Conservation (phyloP, 192 early-diverging fungal genomes). For the Coemansia sp. region DNA sequence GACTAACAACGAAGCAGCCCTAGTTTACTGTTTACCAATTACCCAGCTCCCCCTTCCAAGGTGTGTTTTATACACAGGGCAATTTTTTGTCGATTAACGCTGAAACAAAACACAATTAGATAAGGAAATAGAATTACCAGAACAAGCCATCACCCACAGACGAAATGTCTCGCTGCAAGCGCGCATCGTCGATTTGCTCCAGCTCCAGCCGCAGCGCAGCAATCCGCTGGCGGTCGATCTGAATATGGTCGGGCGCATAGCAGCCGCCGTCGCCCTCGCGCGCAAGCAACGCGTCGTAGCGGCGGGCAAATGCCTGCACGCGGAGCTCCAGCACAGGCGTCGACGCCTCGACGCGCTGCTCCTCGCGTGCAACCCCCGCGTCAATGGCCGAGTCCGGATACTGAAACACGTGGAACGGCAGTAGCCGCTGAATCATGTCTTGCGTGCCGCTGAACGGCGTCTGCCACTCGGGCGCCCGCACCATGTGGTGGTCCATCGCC, state of each 20-base stretch:
- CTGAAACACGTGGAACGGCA: slow-evolving; percentile 75
- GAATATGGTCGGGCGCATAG: slow-evolving; percentile 20
- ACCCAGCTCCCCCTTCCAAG: no score
- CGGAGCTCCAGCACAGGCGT: neutral
- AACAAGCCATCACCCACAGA: slow-evolving; percentile 1
- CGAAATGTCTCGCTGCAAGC: slow-evolving; percentile 38
- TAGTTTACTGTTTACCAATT: no score
- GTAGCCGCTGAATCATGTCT: slow-evolving; percentile 60
- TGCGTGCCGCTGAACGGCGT: slow-evolving; percentile 60
- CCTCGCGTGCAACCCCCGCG: slow-evolving; percentile 9
- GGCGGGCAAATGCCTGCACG: slow-evolving; percentile 3
- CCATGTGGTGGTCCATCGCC: slow-evolving; percentile 53
- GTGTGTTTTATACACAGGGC: no score
- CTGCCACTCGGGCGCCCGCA: slow-evolving; percentile 49
- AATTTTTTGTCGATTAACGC: no score
- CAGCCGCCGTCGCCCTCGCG: slow-evolving; percentile 17
- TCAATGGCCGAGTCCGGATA: slow-evolving; percentile 51
- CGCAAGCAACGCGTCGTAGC: slow-evolving; percentile 15
- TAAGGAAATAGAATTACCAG: no score
- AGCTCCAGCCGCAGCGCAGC: slow-evolving; percentile 10
- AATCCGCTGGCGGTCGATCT: slow-evolving; percentile 21
- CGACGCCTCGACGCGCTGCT: neutral
- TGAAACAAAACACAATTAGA: no score
- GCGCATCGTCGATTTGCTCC: slow-evolving; percentile 16
- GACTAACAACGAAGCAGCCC: no score